phyloP scores from a whole-genome alignment of 768 basidiomycete species.

The Amyloporia xantha region DNA sequence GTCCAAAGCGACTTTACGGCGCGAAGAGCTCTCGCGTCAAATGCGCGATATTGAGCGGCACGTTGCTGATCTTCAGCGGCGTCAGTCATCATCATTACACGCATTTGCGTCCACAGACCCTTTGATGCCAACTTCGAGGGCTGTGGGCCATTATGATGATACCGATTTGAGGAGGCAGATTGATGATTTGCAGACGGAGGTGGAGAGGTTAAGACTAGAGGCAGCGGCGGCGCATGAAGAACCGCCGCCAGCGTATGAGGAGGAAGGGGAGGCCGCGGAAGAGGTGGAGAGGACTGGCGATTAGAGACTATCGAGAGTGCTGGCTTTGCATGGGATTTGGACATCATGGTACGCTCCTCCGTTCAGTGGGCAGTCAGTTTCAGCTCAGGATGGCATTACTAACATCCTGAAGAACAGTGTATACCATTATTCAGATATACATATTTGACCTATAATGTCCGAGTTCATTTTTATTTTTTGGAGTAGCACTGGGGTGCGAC shows the following conservation, averaged over 20 bases:
- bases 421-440: too few relatives aligned
- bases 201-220: neutral
- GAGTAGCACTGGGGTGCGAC: too few relatives aligned
- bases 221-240: neutral
- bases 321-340: too few relatives aligned
- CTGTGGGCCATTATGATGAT: neutral
- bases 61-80: neutral
- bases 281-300: too few relatives aligned
- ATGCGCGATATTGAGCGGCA: constrained; percentile 2
- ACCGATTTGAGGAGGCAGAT: neutral
- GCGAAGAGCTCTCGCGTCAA: neutral
- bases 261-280: neutral
- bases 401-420: too few relatives aligned
- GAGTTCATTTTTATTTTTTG: too few relatives aligned
- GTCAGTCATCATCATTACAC: neutral
- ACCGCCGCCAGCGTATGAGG: neutral
- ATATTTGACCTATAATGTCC: too few relatives aligned
- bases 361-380: too few relatives aligned
- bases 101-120: too few relatives aligned
- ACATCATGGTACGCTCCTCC: too few relatives aligned
- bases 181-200: neutral
- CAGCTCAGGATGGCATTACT: too few relatives aligned
- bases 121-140: neutral
- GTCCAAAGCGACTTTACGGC: neutral
- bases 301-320: too few relatives aligned